Conservation (phyloP, 306 rosid species). For the Medicago ruthenica region DNA sequence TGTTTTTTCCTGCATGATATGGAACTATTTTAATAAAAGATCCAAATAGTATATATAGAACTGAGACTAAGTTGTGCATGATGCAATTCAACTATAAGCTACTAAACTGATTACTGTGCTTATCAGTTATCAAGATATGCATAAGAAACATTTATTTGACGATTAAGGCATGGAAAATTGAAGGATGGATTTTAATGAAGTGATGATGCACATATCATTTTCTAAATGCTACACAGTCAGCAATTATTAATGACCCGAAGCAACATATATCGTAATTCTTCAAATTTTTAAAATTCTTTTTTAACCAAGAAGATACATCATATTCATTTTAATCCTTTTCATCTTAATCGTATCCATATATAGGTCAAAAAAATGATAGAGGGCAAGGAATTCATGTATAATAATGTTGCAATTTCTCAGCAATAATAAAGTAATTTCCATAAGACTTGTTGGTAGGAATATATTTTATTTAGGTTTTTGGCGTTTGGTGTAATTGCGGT, state of each 20-base stretch:
- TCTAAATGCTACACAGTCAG: conserved; percentile 21
- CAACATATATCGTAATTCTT: not conserved
- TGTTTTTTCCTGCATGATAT: no score
- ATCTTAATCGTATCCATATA: conserved; percentile 14
- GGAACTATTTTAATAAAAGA: no score
- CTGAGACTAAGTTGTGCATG: conserved; percentile 9
- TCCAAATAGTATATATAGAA: not conserved
- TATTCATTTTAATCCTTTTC: conserved; percentile 4
- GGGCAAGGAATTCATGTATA: no score
- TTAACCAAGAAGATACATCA: no score
- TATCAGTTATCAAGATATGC: conserved; percentile 19
- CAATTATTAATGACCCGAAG: not conserved
- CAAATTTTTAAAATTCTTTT: not conserved
- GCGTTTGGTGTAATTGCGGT: not conserved
- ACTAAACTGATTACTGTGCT: not conserved
- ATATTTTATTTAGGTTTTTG: not conserved
- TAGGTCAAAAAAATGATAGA: conserved; percentile 2
- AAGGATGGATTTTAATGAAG: conserved; percentile 4
- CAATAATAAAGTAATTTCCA: conserved; percentile 2
- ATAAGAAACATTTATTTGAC: not conserved
- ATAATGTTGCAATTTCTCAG: not conserved
- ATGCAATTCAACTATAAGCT: conserved; percentile 34
- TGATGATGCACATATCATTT: not conserved
- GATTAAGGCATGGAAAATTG: conserved; percentile 1
- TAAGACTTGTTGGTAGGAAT: conserved; percentile 16